Conservation (phyloP, 2,329 filamentous ascomycete genomes). For the Dryadomyces quercivorus region DNA sequence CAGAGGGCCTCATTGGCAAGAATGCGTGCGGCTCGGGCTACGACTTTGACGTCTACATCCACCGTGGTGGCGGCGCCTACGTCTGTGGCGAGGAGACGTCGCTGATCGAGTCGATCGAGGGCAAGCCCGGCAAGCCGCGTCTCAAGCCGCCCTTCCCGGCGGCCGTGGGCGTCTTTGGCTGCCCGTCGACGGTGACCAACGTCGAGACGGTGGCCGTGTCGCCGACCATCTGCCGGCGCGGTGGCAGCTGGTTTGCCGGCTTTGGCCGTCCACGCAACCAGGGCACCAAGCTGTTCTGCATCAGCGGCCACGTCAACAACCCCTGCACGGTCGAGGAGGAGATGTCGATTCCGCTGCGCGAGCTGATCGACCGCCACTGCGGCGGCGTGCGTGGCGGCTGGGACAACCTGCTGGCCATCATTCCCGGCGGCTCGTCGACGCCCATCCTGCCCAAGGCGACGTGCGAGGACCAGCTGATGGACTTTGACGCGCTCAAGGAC, state of each 20-base stretch:
- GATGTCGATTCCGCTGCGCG: conserved; percentile 93
- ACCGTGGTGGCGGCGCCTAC: conserved; percentile 95
- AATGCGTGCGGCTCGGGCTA: conserved; percentile 95
- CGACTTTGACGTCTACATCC: conserved; percentile 94
- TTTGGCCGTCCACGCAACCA: conserved; percentile 95
- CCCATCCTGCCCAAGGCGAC: conserved; percentile 82
- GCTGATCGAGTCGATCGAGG: conserved; percentile 93
- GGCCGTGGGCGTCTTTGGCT: conserved; percentile 93
- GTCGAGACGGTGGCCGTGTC: conserved; percentile 95
- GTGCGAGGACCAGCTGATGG: conserved; percentile 95
- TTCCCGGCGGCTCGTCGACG: conserved; percentile 92
- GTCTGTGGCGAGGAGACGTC: conserved; percentile 98
- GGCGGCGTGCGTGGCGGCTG: conserved; percentile 92
- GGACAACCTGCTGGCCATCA: conserved; percentile 93
- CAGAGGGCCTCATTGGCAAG: conserved; percentile 89
- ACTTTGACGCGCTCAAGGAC: conserved; percentile 97
- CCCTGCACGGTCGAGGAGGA: conserved; percentile 97
- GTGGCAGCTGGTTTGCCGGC: conserved; percentile 80
- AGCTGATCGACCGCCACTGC: conserved; percentile 97
- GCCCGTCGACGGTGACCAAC: conserved; percentile 94
- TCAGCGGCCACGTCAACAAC: conserved; percentile 98
- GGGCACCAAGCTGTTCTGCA: conserved; percentile 96
- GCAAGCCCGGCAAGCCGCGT: conserved; percentile 96
- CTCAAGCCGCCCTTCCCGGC: conserved; percentile 98
- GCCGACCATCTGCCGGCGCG: conserved; percentile 88